phyloP scores from a whole-genome alignment of 2,329 filamentous ascomycete genomes.

The Corniculantispora saksenae region DNA sequence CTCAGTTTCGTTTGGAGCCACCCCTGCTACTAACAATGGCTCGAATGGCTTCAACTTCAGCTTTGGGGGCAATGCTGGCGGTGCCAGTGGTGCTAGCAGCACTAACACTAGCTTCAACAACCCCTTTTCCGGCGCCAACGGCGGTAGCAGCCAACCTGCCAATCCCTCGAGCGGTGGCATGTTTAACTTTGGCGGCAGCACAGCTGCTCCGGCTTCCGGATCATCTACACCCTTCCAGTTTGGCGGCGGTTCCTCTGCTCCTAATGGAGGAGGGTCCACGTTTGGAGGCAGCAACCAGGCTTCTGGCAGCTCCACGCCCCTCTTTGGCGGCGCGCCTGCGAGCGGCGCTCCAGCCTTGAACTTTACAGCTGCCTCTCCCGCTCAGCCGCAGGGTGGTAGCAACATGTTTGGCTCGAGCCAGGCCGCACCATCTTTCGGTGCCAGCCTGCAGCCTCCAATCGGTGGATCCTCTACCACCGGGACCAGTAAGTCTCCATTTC shows the following conservation, averaged over 20 bases:
- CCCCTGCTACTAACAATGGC: slow-evolving; percentile 26
- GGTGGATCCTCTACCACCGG: slow-evolving; percentile 47
- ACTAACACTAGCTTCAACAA: slow-evolving; percentile 39
- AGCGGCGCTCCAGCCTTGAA: slow-evolving; percentile 38
- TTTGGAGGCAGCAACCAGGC: slow-evolving; percentile 32
- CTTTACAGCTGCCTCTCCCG: slow-evolving; percentile 38
- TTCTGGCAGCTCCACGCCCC: slow-evolving; percentile 26
- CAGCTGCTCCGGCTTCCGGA: slow-evolving; percentile 30
- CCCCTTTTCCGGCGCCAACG: slow-evolving; percentile 37
- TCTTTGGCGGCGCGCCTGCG: slow-evolving; percentile 35
- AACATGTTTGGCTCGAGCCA: slow-evolving; percentile 37
- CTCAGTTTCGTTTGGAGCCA: slow-evolving; percentile 40
- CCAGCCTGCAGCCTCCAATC: slow-evolving; percentile 43
- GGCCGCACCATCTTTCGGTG: slow-evolving; percentile 36
- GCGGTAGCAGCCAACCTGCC: slow-evolving; percentile 27
- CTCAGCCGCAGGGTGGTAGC: slow-evolving; percentile 31
- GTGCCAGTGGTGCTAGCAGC: slow-evolving; percentile 23
- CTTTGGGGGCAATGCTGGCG: slow-evolving; percentile 33
- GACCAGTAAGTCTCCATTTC: slow-evolving; percentile 48
- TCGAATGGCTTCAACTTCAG: slow-evolving; percentile 32
- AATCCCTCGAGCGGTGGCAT: slow-evolving; percentile 31
- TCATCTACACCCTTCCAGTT: slow-evolving; percentile 40
- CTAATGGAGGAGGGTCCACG: slow-evolving; percentile 24
- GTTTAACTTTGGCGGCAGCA: slow-evolving; percentile 42
- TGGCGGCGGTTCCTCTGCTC: slow-evolving; percentile 31